These are phyloP conservation scores for Chrysochromulina tobinii DNA, from an alignment of 78 protist species.

Conservation along the genomic window DNA sequence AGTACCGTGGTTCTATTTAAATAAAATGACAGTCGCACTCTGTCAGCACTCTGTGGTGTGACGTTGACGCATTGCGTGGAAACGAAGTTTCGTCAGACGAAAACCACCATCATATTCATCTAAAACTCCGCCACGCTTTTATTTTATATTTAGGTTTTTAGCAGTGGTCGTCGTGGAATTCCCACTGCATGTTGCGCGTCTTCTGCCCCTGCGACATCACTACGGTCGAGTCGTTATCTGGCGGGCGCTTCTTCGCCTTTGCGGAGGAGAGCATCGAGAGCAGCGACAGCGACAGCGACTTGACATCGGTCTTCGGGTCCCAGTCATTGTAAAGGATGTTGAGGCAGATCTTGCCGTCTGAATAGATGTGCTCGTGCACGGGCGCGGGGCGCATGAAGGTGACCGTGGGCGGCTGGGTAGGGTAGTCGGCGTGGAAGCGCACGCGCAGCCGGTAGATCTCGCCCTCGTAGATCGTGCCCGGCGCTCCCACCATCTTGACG, in stretches of 20 bases:
- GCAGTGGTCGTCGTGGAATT: slow-evolving; percentile 26
- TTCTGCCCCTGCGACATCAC: background rate
- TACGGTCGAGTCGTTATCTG: slow-evolving; percentile 30
- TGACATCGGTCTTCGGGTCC: slow-evolving; percentile 36
- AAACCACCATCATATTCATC: too few species aligned
- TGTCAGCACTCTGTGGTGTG: too few species aligned
- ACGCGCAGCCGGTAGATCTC: slow-evolving; percentile 33
- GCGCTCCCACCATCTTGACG: slow-evolving; percentile 2
- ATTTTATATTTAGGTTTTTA: background rate
- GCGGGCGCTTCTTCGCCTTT: slow-evolving; percentile 24
- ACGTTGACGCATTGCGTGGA: too few species aligned
- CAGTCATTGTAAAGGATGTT: slow-evolving; percentile 40
- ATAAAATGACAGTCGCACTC: too few species aligned
- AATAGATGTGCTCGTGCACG: slow-evolving; percentile 45
- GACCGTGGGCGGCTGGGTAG: slow-evolving; percentile 31
- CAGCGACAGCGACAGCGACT: slow-evolving; percentile 28
- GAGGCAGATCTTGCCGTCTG: slow-evolving; percentile 52
- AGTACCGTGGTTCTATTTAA: too few species aligned
- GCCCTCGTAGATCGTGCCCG: slow-evolving; percentile 41
- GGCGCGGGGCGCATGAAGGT: slow-evolving; percentile 22
- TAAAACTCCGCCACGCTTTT: too few species aligned
- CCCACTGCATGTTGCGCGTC: background rate
- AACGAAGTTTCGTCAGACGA: too few species aligned
- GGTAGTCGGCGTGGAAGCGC: slow-evolving; percentile 32
- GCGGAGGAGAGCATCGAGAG: slow-evolving; percentile 43